Evolutionary conservation across 2,329 filamentous ascomycete genomes (phyloP), one percentile per base, ranked within the genome.

Genomic region (Apiospora arundinis): DNA sequence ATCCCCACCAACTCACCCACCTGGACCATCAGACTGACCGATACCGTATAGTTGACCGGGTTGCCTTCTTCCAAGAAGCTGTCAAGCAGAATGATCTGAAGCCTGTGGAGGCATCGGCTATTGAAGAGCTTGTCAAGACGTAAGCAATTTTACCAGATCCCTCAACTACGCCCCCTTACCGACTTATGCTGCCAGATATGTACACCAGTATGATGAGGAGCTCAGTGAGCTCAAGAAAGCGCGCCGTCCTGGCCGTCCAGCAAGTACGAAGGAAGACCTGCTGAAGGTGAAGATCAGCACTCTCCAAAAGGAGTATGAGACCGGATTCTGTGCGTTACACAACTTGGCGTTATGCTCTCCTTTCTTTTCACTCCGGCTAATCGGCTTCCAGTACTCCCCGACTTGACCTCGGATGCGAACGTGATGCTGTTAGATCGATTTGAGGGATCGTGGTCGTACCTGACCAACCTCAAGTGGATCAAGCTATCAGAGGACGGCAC

Each of bases 371-470:
- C 9, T 18, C 56, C 21, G 4, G 56, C 56, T 63, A 40, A 63
- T 12, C 21, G 23, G 81, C 82, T 48, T 49, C 21, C 70, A 92
- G 90, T 90, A 72, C 81, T 97, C 52, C 95, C 95, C 0, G 93
- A 98, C 79, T 84, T 98, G 70, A 88, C 90, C 70, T 87, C 91
- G 56, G 85, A 87, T 52, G 88, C 91, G 67, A 94, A 91, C 75
- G 82, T 93, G 69, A 82, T 86, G 71, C 87, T 89, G 74, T 82
- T 98, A 52, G 87, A 90, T 74, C 85, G 87, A 28, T 98, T 95
- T 94, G 92, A 94, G 74, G 93, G 93, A 4, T 89, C 93, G 37
- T 98, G 95, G 95, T 88, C 93, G 11, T 92, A 92, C 76, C 86
- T 98, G 73, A 90, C 91, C 45, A 92, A 88, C 11, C 81, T 98